Base-by-base conservation (phyloP, 768 basidiomycete genomes). In the Lepiota subincarnata region DNA sequence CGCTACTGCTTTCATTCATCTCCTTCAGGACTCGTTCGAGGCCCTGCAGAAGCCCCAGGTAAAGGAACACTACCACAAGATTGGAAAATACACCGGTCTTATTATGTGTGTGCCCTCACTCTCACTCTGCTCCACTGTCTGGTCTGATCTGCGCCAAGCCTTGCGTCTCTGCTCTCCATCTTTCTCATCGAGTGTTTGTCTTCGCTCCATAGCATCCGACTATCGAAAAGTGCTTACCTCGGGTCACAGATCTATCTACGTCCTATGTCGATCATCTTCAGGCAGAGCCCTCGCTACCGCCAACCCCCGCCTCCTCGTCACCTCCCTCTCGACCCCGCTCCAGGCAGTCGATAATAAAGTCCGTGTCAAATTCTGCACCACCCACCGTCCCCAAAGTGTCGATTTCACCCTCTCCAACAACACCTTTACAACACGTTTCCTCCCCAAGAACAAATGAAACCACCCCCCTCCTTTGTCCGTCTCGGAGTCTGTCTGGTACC, bases 1-100 rank as follows among this genome's bases (percentile, higher is more conserved):
- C 3, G 83, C 89, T 3, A 92, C 90, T 0, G 89, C 88, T 0
- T 92, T 92, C 59, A 83, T 86, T 14, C 90, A 92, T 64, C 73
- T 92, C 7, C 72, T 92, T 11, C 85, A 88, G 57, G 89, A 91
- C 53, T 81, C 88, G 0, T 91, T 89, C 60, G 76, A 77, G 50
- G 76, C 80, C 0, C 72, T 92, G 1, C 71, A 71, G 39, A 70
- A 76, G 51, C 72, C 73, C 0, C 62, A 59, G 2, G 74, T 87
- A 13, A 74, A 73, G 47, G 63, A 66, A 48, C 64, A 66, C 38
- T 82, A 81, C 70, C 70, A 73, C 2, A 61, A 67, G 8, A 62
- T 87, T 19, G 79, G 79, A 12, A 69, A 79, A 36, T 78, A 82
- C 74, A 79, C 83, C 0, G 90, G 90, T 1, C 67, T 84, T 6